These are phyloP conservation scores for Diaporthe australafricana DNA, from an alignment of 2,329 filamentous ascomycete species.

Conservation along the genomic window DNA sequence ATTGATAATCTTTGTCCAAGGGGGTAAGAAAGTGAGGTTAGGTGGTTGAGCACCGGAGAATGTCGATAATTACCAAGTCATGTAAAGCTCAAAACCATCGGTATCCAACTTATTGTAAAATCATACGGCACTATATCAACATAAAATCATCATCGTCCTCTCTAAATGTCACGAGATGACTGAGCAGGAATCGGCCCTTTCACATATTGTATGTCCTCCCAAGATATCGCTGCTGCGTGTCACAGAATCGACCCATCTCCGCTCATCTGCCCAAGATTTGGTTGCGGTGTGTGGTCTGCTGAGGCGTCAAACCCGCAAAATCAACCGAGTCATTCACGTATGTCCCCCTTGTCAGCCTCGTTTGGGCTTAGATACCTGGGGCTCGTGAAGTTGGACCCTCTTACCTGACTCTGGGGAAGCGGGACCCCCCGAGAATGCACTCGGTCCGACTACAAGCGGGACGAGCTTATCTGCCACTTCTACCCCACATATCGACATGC, in stretches of 20 bases:
- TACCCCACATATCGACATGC: neutral
- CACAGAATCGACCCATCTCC: slow-evolving; percentile 16
- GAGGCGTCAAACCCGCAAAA: slow-evolving; percentile 13
- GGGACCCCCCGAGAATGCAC: neutral
- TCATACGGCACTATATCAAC: slow-evolving; percentile 24
- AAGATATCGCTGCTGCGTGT: slow-evolving; percentile 8
- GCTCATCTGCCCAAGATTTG: neutral
- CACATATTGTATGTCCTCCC: neutral
- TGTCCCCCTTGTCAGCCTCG: neutral
- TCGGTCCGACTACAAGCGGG: neutral
- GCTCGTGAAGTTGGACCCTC: neutral
- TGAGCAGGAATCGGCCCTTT: neutral
- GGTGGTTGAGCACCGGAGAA: slow-evolving; percentile 22
- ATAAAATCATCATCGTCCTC: neutral
- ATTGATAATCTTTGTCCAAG: neutral
- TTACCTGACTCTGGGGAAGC: slow-evolving; percentile 23
- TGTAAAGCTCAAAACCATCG: neutral
- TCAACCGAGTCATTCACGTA: neutral
- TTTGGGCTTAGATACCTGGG: neutral
- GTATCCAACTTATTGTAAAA: neutral
- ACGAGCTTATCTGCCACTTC: slow-evolving; percentile 1
- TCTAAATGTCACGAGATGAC: neutral
- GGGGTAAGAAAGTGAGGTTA: neutral
- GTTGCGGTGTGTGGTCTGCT: neutral
- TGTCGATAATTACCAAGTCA: slow-evolving; percentile 3